phyloP scores from a whole-genome alignment of 352 stramenopile species.

The Phytophthora syringae region DNA sequence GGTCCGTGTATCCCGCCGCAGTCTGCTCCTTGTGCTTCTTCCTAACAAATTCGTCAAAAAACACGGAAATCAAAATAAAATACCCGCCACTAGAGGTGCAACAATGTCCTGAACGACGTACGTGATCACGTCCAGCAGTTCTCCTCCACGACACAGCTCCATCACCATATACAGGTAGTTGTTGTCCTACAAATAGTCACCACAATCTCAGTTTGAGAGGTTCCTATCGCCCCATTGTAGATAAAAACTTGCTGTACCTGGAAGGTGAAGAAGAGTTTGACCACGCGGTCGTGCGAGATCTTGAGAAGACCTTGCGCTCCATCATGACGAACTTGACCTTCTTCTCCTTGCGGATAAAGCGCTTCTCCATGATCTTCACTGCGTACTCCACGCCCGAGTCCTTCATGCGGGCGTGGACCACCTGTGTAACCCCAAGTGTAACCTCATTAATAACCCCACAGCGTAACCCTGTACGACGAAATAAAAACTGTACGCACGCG shows the following conservation, averaged over 20 bases:
- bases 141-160: constrained; percentile 87
- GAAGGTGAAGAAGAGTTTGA: constrained; percentile 93
- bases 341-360: constrained; percentile 92
- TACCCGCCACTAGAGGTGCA: no score
- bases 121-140: constrained; percentile 89
- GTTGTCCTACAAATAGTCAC: constrained; percentile 35
- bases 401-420: constrained; percentile 91
- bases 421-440: constrained; percentile 28
- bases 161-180: constrained; percentile 93
- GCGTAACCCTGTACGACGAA: neutral
- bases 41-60: constrained; percentile 42
- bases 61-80: neutral
- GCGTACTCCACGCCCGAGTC: constrained; percentile 86
- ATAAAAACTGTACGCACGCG: constrained; percentile 47
- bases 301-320: constrained; percentile 92
- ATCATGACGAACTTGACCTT: constrained; percentile 94
- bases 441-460: neutral
- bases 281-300: constrained; percentile 86
- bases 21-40: constrained; percentile 79
- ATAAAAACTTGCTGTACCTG: constrained; percentile 49
- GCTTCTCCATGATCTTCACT: constrained; percentile 94
- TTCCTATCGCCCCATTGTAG: constrained; percentile 1
- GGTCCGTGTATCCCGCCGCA: constrained; percentile 61
- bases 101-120: constrained; percentile 34
- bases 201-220: neutral